Conservation (phyloP, 2,329 filamentous ascomycete genomes). For the Trichoderma asperellum region DNA sequence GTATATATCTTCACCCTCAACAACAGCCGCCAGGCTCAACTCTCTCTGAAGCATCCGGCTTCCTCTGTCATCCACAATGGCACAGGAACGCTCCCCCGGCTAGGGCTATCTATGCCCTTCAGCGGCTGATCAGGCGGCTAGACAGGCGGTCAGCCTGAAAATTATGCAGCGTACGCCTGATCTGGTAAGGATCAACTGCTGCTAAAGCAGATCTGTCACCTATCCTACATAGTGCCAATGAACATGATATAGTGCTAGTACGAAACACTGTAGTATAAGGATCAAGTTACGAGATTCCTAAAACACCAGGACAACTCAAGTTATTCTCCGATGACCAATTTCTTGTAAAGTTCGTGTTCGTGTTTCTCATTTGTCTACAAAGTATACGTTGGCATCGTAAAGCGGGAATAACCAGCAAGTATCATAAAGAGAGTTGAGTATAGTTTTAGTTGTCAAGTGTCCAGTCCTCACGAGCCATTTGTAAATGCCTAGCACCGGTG, state of each 20-base stretch:
- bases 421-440: neutral
- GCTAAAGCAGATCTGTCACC: neutral
- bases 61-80: neutral
- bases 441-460: neutral
- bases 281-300: neutral
- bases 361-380: neutral
- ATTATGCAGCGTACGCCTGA: neutral
- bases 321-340: neutral
- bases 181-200: neutral
- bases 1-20: neutral
- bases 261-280: neutral
- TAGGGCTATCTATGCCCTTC: neutral
- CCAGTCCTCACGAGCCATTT: neutral
- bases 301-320: neutral
- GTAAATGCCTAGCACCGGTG: neutral
- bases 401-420: neutral
- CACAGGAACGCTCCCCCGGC: neutral
- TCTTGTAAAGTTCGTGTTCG: neutral
- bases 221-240: neutral
- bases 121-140: neutral
- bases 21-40: neutral
- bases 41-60: neutral
- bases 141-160: slow-evolving; percentile 13
- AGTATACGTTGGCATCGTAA: neutral
- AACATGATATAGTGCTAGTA: neutral